Evolutionary conservation across 768 basidiomycete genomes (phyloP).

Genomic region (Panus rudis): DNA sequence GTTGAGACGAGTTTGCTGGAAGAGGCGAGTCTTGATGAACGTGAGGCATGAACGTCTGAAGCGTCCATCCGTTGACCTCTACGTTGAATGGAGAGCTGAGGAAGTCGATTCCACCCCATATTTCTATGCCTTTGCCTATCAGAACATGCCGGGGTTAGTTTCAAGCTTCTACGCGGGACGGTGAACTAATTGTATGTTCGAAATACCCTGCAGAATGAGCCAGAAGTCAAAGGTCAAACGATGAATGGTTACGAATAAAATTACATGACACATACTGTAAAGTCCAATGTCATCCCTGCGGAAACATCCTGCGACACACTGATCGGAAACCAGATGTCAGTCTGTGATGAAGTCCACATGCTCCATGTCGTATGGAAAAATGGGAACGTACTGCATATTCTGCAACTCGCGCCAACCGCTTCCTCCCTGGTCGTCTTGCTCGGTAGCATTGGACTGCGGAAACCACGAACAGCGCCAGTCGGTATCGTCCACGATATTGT

Average conservation of each 20-base stretch:
- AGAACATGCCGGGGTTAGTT: neutral
- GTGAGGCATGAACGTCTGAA: neutral
- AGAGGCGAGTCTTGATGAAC: neutral
- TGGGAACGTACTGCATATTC: neutral
- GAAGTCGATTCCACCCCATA: neutral
- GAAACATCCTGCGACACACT: neutral
- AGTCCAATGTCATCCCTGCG: neutral
- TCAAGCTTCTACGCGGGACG: neutral
- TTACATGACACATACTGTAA: neutral
- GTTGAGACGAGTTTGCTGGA: neutral
- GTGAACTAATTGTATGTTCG: no score
- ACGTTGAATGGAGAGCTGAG: neutral
- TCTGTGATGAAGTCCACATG: no score
- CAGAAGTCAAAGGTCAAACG: no score
- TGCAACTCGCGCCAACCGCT: no score
- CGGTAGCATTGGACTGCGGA: no score
- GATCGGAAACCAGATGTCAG: neutral
- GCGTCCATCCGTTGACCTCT: neutral
- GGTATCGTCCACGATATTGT: neutral
- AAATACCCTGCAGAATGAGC: no score
- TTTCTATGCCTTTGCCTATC: neutral
- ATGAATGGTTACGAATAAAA: no score
- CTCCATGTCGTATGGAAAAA: no score
- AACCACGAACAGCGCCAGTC: neutral
- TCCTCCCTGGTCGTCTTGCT: no score